Evolutionary conservation across 2,329 filamentous ascomycete species (phyloP).

Genomic region (Colletotrichum abscissum): DNA sequence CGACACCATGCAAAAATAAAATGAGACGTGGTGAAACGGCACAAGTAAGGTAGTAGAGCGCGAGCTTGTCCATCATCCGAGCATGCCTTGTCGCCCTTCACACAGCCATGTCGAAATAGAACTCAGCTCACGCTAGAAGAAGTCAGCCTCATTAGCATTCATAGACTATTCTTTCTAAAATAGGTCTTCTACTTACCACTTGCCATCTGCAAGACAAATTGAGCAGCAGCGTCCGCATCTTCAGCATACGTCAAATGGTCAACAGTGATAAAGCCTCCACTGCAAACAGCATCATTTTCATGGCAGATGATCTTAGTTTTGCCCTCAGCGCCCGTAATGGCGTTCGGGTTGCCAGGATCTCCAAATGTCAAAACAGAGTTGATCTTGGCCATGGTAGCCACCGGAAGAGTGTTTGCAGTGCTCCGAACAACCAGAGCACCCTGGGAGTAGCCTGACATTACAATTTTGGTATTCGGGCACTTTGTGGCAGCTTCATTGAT

Average conservation of each 20-base stretch:
- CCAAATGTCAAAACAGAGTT: constrained; percentile 45
- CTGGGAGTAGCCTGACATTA: constrained; percentile 43
- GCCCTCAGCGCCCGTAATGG: constrained; percentile 36
- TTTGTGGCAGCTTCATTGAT: constrained; percentile 43
- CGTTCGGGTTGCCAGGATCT: constrained; percentile 39
- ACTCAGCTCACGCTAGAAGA: not conserved
- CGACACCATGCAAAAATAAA: no score
- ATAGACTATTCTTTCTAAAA: not conserved
- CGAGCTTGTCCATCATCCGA: not conserved
- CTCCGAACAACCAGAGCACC: constrained; percentile 43
- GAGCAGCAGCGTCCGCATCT: constrained; percentile 39
- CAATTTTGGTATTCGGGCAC: constrained; percentile 40
- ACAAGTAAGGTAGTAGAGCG: not conserved
- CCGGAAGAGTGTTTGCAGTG: constrained; percentile 38
- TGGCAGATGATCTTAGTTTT: constrained; percentile 41
- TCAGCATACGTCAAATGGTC: constrained; percentile 43
- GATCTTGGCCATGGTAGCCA: constrained; percentile 39
- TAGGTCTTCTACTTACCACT: not conserved
- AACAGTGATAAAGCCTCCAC: constrained; percentile 41
- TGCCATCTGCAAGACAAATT: constrained; percentile 36
- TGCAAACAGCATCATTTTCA: constrained; percentile 41
- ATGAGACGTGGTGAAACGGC: no score
- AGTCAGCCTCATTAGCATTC: not conserved
- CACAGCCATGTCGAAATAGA: not conserved
- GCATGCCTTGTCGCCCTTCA: not conserved